A percentile compares a stretch with the other conserved stretches of the same genome.
phyloP scores from a whole-genome alignment of 345 rosid species.

The Leavenworthia alabamica region DNA sequence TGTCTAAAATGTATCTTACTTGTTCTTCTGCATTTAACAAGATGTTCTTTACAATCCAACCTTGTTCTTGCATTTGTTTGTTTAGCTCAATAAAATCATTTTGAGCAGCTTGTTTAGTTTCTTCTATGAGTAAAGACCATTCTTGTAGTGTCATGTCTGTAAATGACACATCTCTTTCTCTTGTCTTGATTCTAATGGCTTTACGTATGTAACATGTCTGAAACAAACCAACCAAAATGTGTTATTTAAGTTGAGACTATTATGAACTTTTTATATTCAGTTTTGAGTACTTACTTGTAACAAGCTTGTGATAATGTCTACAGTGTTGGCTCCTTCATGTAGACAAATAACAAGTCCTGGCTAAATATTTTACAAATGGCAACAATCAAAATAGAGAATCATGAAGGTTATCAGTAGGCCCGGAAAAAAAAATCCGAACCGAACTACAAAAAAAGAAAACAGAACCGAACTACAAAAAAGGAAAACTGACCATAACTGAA shows the following conservation, averaged over 20 bases:
- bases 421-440: too few relatives aligned
- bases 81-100: conserved; percentile 28
- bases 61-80: conserved; percentile 45
- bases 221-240: background rate
- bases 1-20: conserved; percentile 47
- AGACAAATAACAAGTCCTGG: conserved; percentile 8
- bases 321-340: conserved; percentile 24
- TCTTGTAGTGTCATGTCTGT: conserved; percentile 1
- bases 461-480: too few relatives aligned
- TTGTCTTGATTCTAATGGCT: conserved; percentile 7
- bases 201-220: conserved; percentile 28
- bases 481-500: too few relatives aligned
- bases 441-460: too few relatives aligned
- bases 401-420: too few relatives aligned
- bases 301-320: conserved; percentile 21
- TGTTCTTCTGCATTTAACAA: conserved; percentile 57
- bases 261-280: background rate
- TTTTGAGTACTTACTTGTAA: conserved; percentile 12
- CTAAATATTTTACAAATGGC: conserved; percentile 1
- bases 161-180: background rate
- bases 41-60: conserved; percentile 70
- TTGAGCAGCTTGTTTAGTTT: background rate
- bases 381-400: conserved; percentile 8
- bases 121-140: conserved; percentile 14
- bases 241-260: background rate